These are phyloP conservation scores for Lobosporangium transversale DNA, from an alignment of 192 early-diverging fungal genomes.

Conservation along the genomic window DNA sequence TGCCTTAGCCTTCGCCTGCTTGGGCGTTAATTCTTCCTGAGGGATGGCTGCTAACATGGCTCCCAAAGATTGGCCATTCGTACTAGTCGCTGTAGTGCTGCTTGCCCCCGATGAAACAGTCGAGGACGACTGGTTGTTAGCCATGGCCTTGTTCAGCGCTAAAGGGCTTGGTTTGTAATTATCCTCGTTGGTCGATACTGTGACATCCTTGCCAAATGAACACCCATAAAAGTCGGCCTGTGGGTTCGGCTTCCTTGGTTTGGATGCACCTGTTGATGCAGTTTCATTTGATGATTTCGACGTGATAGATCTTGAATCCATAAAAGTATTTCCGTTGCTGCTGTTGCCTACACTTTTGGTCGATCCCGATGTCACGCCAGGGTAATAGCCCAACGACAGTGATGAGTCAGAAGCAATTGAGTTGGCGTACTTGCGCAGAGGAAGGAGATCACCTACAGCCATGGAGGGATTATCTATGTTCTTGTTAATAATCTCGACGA, in stretches of 20 bases:
- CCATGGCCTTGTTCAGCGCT: conserved; percentile 14
- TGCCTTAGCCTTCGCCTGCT: conserved; percentile 49
- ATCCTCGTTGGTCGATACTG: conserved; percentile 18
- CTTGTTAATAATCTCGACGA: conserved; percentile 22
- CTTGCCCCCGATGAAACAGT: conserved; percentile 24
- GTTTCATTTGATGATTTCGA: conserved; percentile 39
- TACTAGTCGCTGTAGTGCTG: neutral
- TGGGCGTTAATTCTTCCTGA: conserved; percentile 34
- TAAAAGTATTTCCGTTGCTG: conserved; percentile 1
- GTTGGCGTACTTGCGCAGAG: conserved; percentile 20
- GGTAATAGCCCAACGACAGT: conserved; percentile 11
- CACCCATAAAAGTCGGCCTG: conserved; percentile 50
- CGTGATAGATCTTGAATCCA: conserved; percentile 34
- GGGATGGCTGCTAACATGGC: conserved; percentile 44
- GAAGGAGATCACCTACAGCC: conserved; percentile 10
- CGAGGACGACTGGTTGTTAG: conserved; percentile 34
- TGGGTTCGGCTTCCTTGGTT: conserved; percentile 30
- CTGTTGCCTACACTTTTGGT: neutral
- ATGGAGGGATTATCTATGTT: conserved; percentile 1
- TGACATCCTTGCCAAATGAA: conserved; percentile 25
- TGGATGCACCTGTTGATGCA: neutral
- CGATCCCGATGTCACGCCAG: conserved; percentile 15
- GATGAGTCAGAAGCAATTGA: conserved; percentile 37
- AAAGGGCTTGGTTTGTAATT: conserved; percentile 33
- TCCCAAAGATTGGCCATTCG: conserved; percentile 14